Conservation (phyloP, 2,329 filamentous ascomycete genomes). For the Phaeosphaeriaceae sp. region DNA sequence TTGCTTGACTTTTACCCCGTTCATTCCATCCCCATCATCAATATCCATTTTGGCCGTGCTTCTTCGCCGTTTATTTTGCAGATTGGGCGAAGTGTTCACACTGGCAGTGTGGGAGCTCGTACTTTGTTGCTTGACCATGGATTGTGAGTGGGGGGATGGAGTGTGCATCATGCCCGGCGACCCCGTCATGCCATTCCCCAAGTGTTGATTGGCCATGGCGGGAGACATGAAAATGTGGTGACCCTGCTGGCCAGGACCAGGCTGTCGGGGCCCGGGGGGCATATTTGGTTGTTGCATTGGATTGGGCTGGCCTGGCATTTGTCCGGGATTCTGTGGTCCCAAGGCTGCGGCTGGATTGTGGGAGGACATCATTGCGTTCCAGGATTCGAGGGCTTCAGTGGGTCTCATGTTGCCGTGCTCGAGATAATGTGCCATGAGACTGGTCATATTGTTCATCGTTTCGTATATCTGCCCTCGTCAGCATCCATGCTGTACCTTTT, state of each 20-base stretch:
- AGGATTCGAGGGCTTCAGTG: constrained; percentile 60
- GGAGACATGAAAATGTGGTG: constrained; percentile 63
- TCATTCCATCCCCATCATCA: constrained; percentile 55
- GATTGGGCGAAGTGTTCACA: constrained; percentile 68
- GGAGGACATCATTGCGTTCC: constrained; percentile 54
- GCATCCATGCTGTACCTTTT: constrained; percentile 20
- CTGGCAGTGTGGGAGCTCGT: constrained; percentile 62
- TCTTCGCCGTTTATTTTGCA: constrained; percentile 64
- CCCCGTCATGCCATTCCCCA: constrained; percentile 58
- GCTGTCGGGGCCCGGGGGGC: constrained; percentile 41
- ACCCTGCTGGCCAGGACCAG: constrained; percentile 37
- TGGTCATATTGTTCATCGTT: constrained; percentile 69
- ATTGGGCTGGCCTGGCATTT: constrained; percentile 32
- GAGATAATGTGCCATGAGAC: constrained; percentile 64
- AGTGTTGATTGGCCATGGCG: constrained; percentile 61
- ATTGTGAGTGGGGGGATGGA: constrained; percentile 55
- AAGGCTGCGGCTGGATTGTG: constrained; percentile 23
- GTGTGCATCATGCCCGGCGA: constrained; percentile 56
- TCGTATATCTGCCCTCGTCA: constrained; percentile 63
- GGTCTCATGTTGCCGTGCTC: constrained; percentile 60
- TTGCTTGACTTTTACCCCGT: constrained; percentile 58
- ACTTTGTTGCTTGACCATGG: constrained; percentile 63
- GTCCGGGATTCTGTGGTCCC: constrained; percentile 27
- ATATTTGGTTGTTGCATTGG: constrained; percentile 39
- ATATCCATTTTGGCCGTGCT: constrained; percentile 66